Evolutionary conservation across 2,329 filamentous ascomycete genomes (phyloP).

Genomic region (Fonsecaea pedrosoi): DNA sequence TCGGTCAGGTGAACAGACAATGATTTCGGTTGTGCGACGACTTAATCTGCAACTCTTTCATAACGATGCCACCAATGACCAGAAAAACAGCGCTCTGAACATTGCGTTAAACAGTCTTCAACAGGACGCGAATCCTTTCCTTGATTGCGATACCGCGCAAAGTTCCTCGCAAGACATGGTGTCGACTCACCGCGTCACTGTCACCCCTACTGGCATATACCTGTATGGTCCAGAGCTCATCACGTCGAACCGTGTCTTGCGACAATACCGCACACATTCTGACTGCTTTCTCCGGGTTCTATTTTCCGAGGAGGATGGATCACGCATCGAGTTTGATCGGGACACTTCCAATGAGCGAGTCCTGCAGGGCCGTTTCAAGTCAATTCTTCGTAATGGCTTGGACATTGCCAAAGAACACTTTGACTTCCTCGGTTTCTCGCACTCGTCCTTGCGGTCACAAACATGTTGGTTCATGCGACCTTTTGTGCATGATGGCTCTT

Average conservation of each 20-base stretch:
- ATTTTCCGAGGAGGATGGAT: slow-evolving; percentile 76
- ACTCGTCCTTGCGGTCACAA: slow-evolving; percentile 76
- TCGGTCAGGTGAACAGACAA: slow-evolving; percentile 52
- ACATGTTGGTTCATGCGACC: slow-evolving; percentile 71
- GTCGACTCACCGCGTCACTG: slow-evolving; percentile 60
- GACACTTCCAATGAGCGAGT: slow-evolving; percentile 58
- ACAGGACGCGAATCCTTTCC: neutral
- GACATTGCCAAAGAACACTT: slow-evolving; percentile 68
- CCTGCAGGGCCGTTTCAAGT: slow-evolving; percentile 65
- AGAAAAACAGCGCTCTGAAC: slow-evolving; percentile 37
- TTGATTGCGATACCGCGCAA: neutral
- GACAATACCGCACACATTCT: slow-evolving; percentile 65
- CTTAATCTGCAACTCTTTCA: slow-evolving; percentile 50
- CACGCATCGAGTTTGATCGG: slow-evolving; percentile 65
- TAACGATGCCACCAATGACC: slow-evolving; percentile 30
- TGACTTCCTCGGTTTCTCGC: slow-evolving; percentile 76
- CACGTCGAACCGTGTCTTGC: slow-evolving; percentile 72
- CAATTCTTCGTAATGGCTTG: slow-evolving; percentile 65
- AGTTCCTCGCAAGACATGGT: neutral
- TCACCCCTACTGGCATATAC: slow-evolving; percentile 65
- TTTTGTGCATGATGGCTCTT: slow-evolving; percentile 47
- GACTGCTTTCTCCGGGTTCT: slow-evolving; percentile 73
- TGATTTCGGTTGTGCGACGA: slow-evolving; percentile 44
- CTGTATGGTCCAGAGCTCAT: slow-evolving; percentile 62
- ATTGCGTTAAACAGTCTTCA: slow-evolving; percentile 8